Evolutionary conservation across 495 filamentous ascomycete genomes (phyloP), one percentile per base, ranked within the genome.

Genomic region (Copromyces sp.): DNA sequence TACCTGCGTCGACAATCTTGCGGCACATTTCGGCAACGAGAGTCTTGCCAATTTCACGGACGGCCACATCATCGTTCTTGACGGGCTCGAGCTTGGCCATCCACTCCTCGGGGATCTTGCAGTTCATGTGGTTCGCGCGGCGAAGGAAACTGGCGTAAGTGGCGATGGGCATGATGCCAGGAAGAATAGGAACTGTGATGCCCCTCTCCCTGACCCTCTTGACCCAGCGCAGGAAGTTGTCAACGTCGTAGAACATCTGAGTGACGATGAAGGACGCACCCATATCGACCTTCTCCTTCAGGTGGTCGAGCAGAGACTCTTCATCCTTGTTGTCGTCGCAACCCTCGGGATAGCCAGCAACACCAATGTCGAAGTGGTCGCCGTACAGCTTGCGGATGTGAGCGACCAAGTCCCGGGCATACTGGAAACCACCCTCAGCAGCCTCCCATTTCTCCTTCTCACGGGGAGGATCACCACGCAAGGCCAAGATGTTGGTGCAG

Each of bases 171-270:
- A 99, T 99, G 82, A 99, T 98, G 53, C 96, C 96, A 0, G 96
- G 96, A 38, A 99, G 90, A 77, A 99, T 97, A 35, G 96, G 95
- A 35, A 97, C 87, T 24, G 84, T 90, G 79, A 99, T 94, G 29
- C 96, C 96, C 78, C 88, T 89, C 35, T 88, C 94, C 42, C 94
- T 89, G 71, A 92, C 92, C 80, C 93, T 95, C 71, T 88, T 81
- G 40, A 97, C 93, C 96, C 96, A 99, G 53, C 87, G 85, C 39
- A 98, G 81, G 82, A 98, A 99, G 77, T 92, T 94, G 76, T 99
- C 95, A 37, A 89, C 94, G 80, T 98, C 94, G 83, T 99, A 99
- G 82, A 97, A 97, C 96, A 99, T 99, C 84, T 99, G 96, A 0
- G 96, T 98, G 70, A 99, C 91, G 68, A 99, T 89, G 81, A 97